Evolutionary conservation across 345 rosid species (phyloP).

Genomic region (Alliaria petiolata): DNA sequence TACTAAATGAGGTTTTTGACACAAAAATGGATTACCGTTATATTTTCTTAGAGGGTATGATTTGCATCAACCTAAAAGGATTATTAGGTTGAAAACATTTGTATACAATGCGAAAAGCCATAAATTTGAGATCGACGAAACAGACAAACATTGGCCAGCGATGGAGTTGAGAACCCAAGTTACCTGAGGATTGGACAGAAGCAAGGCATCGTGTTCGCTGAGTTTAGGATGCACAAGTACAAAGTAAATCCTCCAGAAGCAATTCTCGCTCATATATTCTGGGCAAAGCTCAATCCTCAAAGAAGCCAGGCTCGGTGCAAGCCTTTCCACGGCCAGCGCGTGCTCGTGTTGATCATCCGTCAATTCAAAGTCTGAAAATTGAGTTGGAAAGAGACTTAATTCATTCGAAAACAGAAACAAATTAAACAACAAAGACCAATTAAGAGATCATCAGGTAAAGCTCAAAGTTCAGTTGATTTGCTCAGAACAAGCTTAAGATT

Average conservation of each 20-base stretch:
- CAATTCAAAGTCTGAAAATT: constrained; percentile 65
- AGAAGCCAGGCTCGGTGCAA: constrained; percentile 69
- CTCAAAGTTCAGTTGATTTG: too few species aligned
- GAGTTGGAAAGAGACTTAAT: background rate
- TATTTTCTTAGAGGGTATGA: background rate
- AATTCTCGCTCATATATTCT: constrained; percentile 74
- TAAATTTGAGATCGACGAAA: background rate
- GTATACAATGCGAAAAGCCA: background rate
- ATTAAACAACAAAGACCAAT: too few species aligned
- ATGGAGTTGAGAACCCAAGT: constrained; percentile 9
- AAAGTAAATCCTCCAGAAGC: constrained; percentile 96
- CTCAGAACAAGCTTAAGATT: too few species aligned
- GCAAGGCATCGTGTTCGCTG: constrained; percentile 59
- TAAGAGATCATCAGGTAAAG: too few species aligned
- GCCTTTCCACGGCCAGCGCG: constrained; percentile 61
- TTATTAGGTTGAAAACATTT: background rate
- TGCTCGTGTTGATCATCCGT: constrained; percentile 75
- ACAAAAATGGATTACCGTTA: background rate
- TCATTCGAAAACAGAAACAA: background rate
- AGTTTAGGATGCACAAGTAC: constrained; percentile 89
- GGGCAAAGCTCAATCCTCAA: constrained; percentile 90
- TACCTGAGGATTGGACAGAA: constrained; percentile 82
- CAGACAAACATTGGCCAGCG: background rate
- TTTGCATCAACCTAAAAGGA: background rate
- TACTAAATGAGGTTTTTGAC: background rate